Evolutionary conservation across 192 early-diverging fungal species (phyloP), one percentile per base, ranked within the genome.

Genomic region (Diversispora eburnea): DNA sequence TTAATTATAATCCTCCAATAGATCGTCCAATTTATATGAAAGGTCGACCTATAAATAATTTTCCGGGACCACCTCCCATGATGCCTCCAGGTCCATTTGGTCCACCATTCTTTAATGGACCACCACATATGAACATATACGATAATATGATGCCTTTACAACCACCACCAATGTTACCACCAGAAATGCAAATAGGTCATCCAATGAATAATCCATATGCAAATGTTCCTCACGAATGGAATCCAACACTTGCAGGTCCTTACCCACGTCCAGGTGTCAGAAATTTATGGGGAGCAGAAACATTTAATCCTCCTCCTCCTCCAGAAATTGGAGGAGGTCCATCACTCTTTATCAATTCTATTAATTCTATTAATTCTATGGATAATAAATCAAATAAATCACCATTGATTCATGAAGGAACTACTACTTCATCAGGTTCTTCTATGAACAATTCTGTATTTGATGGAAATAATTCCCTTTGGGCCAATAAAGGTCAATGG

Each of bases 231-330:
- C 47, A 25, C 25, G 66, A 67, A 12, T 67, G 66, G 66, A 67
- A 52, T 45, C 39, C 39, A 15, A 12, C 66, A 33, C 45, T 67
- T 47, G 66, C 33, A 13, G 45, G 19, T n/a, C 64, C 64, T 12
- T 67, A 51, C 15, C 12, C 8, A 15, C 66, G 66, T 5, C 66
- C 66, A 67, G 25, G 25, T 33, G 25, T 52, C 22, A 67, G 66
- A 48, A 67, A 67, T 67, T 8, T 52, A 33, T 67, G 66, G 66
- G 66, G 65, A 10, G 7, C 25, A 42, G 65, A 67, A n/a, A 33
- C 48, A 20, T 67, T 67, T 33, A 67, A 67, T 25, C 46, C 33
- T 33, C 25, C 25, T 33, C 46, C 33, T 12, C 45, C 66, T 22
- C 45, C 45, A 48, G 66, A 67, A 25, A 52, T 67, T 6, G 46